These are phyloP conservation scores for Suillus subluteus DNA, from an alignment of 768 basidiomycete species.

Conservation along the genomic window DNA sequence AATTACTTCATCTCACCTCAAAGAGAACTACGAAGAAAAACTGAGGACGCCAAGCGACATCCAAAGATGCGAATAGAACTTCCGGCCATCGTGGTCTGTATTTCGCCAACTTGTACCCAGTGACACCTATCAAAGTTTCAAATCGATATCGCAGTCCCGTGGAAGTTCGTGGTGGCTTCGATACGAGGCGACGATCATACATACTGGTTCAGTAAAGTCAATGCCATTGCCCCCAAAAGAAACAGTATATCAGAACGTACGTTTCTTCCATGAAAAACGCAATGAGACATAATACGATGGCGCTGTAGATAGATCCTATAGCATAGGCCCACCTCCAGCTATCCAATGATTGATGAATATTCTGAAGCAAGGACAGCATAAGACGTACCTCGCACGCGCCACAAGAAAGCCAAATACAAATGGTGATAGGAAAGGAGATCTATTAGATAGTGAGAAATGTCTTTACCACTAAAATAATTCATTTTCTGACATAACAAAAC, in stretches of 20 bases:
- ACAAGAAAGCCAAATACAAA: slow-evolving; percentile 34
- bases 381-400: slow-evolving; percentile 28
- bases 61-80: slow-evolving; percentile 35
- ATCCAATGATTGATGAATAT: background rate
- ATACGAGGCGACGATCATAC: slow-evolving; percentile 44
- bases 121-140: slow-evolving; percentile 52
- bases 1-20: slow-evolving; percentile 31
- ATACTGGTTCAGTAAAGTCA: slow-evolving; percentile 35
- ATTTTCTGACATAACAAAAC: slow-evolving; percentile 56
- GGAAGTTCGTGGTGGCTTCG: slow-evolving; percentile 22
- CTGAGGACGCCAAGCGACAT: slow-evolving; percentile 54
- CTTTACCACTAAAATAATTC: slow-evolving; percentile 29
- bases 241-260: slow-evolving; percentile 25
- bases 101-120: slow-evolving; percentile 48
- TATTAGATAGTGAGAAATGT: slow-evolving; percentile 40
- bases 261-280: slow-evolving; percentile 54
- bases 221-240: background rate
- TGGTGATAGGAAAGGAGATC: slow-evolving; percentile 33
- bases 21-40: slow-evolving; percentile 43
- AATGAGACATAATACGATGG: slow-evolving; percentile 50
- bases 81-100: slow-evolving; percentile 47
- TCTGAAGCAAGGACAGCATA: background rate
- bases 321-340: slow-evolving; percentile 58
- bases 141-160: slow-evolving; percentile 43
- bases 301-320: slow-evolving; percentile 51